phyloP scores from a whole-genome alignment of 768 basidiomycete species.

The Tricholoma sp. region DNA sequence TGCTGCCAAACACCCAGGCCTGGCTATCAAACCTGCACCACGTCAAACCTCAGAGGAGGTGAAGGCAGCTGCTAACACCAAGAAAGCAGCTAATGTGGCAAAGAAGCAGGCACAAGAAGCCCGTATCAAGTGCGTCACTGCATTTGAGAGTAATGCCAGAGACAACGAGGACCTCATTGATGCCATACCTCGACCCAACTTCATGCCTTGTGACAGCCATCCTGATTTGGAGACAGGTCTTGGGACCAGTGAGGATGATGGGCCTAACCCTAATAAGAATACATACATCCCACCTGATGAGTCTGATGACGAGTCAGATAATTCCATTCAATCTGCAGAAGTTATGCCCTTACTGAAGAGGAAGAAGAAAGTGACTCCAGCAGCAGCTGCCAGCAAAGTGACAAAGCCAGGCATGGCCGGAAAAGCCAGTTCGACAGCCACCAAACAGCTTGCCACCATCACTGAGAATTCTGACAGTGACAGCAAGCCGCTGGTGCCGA shows the following conservation, averaged over 20 bases:
- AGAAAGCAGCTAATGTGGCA: neutral
- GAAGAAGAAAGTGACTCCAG: neutral
- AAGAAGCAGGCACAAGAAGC: neutral
- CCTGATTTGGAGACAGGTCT: no score
- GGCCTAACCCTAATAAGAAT: neutral
- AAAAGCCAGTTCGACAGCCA: neutral
- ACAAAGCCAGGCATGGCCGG: neutral
- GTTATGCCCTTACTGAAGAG: neutral
- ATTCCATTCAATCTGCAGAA: neutral
- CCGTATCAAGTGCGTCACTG: neutral
- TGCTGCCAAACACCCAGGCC: neutral
- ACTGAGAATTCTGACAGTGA: neutral
- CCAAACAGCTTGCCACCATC: no score
- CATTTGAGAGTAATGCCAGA: neutral
- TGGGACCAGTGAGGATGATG: neutral
- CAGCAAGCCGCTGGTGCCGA: neutral
- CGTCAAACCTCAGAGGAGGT: neutral
- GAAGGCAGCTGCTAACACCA: no score
- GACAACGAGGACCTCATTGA: neutral
- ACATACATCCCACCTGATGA: neutral
- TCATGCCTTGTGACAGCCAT: neutral
- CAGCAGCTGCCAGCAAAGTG: neutral
- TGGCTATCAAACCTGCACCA: neutral
- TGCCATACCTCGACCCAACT: neutral
- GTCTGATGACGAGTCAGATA: neutral